A percentile compares a stretch with the other conserved stretches of the same genome.
Evolutionary conservation across 2,329 filamentous ascomycete genomes (phyloP).

Genomic region (Cephalotrichum gorgonifer): DNA sequence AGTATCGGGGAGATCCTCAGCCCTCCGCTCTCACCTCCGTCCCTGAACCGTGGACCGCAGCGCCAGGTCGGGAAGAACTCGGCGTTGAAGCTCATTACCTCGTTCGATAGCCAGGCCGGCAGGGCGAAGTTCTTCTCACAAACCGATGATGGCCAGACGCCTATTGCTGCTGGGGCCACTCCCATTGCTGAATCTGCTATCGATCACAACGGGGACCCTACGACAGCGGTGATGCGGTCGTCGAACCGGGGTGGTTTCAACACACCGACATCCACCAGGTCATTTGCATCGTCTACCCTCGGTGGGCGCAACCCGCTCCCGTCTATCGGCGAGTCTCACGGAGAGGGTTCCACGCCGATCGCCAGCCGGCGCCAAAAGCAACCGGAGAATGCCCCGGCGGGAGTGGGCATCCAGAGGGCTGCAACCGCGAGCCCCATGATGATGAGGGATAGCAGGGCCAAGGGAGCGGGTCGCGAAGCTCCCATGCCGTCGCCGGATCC

Average conservation of each 20-base stretch:
- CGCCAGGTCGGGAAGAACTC: slow-evolving; percentile 66
- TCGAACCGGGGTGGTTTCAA: slow-evolving; percentile 59
- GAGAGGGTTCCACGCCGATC: slow-evolving; percentile 1
- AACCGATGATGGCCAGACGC: slow-evolving; percentile 54
- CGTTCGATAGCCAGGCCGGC: slow-evolving; percentile 57
- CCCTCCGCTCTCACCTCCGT: slow-evolving; percentile 65
- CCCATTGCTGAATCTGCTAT: slow-evolving; percentile 72
- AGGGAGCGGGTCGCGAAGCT: slow-evolving; percentile 18
- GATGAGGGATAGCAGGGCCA: slow-evolving; percentile 31
- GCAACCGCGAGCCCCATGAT: slow-evolving; percentile 60
- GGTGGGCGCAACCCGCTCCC: slow-evolving; percentile 58
- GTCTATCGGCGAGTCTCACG: slow-evolving; percentile 56
- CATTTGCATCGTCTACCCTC: slow-evolving; percentile 44
- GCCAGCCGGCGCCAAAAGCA: background rate
- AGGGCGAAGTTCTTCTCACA: slow-evolving; percentile 55
- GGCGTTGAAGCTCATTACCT: slow-evolving; percentile 82
- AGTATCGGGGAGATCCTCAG: slow-evolving; percentile 54
- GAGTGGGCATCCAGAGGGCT: slow-evolving; percentile 47
- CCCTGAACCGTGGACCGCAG: slow-evolving; percentile 46
- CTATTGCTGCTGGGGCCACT: slow-evolving; percentile 73
- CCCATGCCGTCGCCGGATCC: slow-evolving; percentile 47
- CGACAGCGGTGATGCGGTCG: slow-evolving; percentile 58
- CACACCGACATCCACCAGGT: slow-evolving; percentile 57
- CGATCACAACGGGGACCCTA: slow-evolving; percentile 46
- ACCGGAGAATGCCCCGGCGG: slow-evolving; percentile 16